Conservation (phyloP, 495 filamentous ascomycete genomes). For the Penicillium nucicola region DNA sequence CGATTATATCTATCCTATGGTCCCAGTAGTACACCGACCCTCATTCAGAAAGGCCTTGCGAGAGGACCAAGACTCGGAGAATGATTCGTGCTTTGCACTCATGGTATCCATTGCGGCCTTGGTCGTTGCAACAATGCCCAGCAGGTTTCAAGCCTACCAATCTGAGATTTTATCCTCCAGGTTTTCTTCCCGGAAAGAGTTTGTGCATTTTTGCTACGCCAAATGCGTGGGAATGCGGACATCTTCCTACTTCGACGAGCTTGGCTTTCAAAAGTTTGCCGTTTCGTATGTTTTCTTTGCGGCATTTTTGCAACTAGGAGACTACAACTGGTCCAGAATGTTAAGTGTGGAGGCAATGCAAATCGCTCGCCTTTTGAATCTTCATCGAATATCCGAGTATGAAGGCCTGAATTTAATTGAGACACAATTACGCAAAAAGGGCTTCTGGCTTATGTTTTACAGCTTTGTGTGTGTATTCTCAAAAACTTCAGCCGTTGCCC, state of each 20-base stretch:
- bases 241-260: constrained; percentile 18
- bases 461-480: constrained; percentile 16
- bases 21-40: constrained; percentile 22
- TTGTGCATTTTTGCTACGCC: constrained; percentile 16
- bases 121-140: constrained; percentile 21
- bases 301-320: constrained; percentile 18
- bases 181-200: constrained; percentile 18
- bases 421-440: constrained; percentile 40
- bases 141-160: constrained; percentile 13
- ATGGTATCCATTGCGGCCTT: constrained; percentile 15
- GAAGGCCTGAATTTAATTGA: constrained; percentile 28
- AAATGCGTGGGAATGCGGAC: constrained; percentile 10
- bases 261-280: constrained; percentile 23
- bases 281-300: constrained; percentile 18
- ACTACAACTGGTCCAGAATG: constrained; percentile 25
- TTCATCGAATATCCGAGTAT: constrained; percentile 16
- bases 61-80: constrained; percentile 12
- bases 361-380: constrained; percentile 20
- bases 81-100: constrained; percentile 15
- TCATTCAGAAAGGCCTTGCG: constrained; percentile 12
- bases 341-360: constrained; percentile 22
- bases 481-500: background rate
- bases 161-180: constrained; percentile 2
- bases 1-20: constrained; percentile 17
- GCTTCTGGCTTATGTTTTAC: constrained; percentile 31